Evolutionary conservation across 2,329 filamentous ascomycete species (phyloP), one percentile per base, ranked within the genome.

Genomic region (Alternaria postmessia): DNA sequence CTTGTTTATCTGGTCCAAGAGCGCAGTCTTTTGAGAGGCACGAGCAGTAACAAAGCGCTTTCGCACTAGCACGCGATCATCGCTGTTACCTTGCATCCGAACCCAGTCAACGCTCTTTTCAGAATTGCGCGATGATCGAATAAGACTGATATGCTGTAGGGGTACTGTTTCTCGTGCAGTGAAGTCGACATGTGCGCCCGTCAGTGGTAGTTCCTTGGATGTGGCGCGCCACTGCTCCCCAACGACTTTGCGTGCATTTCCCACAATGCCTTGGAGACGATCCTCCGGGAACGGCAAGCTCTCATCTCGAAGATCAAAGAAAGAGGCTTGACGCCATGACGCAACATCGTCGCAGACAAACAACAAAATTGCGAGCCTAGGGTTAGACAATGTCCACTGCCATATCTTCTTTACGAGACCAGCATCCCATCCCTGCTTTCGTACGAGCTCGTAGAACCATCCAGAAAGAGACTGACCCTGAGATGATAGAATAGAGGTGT

Each of bases 201-300:
- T 79, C 54, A 76, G 58, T 1, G 75, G 71, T 30, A 80, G 64
- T 49, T 80, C 77, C 54, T 79, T 78, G 7, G 75, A 72, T 4
- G 78, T 78, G 22, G 77, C 78, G 32, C 76, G 74, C 78, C 78
- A 80, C 51, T 80, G 78, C 54, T 76, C 74, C 14, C 76, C 72
- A n/a, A 80, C 72, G 6, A 78, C 71, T 49, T 73, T 75, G n/a
- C 69, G 71, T 20, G 78, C 71, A 59, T 80, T 71, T 26, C 72
- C 67, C 16, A 78, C 78, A 38, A 80, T 80, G 5, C 76, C 74
- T 41, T 76, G 73, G 0, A 80, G 67, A 22, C 74, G 71, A 6
- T 74, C 75, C 54, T 79, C 78, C 1, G 71, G 63, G 42, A 78
- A 79, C 1, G 78, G 78, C 26, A 80, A 54, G 39, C 75, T 76